Base-by-base conservation (phyloP, 208 protist genomes). In the Trichomonas tenax region DNA sequence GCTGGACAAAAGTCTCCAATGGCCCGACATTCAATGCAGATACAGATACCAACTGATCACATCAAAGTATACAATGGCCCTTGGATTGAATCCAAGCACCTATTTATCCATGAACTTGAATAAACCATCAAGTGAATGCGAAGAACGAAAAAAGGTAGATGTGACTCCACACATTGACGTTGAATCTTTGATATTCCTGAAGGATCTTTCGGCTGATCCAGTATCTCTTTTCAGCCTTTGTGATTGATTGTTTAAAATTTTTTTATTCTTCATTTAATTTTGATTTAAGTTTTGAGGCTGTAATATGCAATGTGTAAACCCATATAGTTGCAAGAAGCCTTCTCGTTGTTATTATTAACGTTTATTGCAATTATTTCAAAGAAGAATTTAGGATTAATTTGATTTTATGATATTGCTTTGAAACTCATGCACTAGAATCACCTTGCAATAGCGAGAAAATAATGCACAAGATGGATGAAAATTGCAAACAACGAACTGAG, bases 1-100 rank as follows among this genome's bases (percentile, higher is more conserved):
- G 86, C 38, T 93, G 86, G 86, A 93, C 40, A 34, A 41, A 93
- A 93, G 44, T 93, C 10, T 34, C 86, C 41, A n/a, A 40, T 0
- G 86, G n/a, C 48, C n/a, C 51, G 86, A 93, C 46, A 26, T 93
- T 17, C 86, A 93, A 93, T 93, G 86, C 86, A 23, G 86, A n/a
- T 93, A 93, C n/a, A 23, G 86, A 40, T 51, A 93, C 31, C 41
- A 93, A 17, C 44, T 48, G 15, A 89, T 89, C 26, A 72, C 58
- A n/a, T 72, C 58, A 2, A 72, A 72, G 26, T 72, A 72, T n/a
- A 4, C 58, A 17, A n/a, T n/a, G 58, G 58, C 58, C 26, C 58
- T 72, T 72, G 58, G 58, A 72, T 72, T 72, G 58, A 72, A 72
- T 72, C 58, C 58, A 72, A 72, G 21, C 2, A 72, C 58, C 21